Percentiles rank a stretch among this genome's conserved stretches.
Evolutionary conservation across 257 asterid genomes (phyloP).

Genomic region (Nicotiana otophora): DNA sequence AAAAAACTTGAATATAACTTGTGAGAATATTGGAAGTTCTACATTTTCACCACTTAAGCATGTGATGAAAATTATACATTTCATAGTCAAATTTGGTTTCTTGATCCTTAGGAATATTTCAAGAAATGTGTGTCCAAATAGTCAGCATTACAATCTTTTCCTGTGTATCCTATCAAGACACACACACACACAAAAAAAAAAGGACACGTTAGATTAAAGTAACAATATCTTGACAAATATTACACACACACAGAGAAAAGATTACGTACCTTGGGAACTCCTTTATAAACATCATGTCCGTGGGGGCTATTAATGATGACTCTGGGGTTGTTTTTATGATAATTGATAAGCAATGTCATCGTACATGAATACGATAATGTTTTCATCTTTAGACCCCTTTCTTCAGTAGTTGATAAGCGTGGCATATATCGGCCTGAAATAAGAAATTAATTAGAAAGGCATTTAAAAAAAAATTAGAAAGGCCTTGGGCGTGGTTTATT

Average conservation of each 20-base stretch:
- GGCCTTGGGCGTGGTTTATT: too few species aligned
- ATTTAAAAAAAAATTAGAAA: too few species aligned
- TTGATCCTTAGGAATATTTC: too few species aligned
- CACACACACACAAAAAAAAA: constrained; percentile 12
- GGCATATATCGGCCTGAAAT: constrained; percentile 79
- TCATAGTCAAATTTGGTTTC: too few species aligned
- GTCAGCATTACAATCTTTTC: constrained; percentile 52
- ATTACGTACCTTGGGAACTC: constrained; percentile 75
- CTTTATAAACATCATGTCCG: constrained; percentile 69
- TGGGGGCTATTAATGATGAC: constrained; percentile 75
- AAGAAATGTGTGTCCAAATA: too few species aligned
- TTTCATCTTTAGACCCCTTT: constrained; percentile 83
- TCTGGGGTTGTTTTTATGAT: constrained; percentile 67
- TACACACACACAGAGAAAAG: neutral
- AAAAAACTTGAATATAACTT: too few species aligned
- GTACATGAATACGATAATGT: too few species aligned
- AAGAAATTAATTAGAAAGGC: neutral
- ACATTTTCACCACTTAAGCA: too few species aligned
- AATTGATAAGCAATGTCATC: constrained; percentile 72
- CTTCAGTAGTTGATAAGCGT: constrained; percentile 79
- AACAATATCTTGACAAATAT: neutral
- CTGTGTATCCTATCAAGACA: constrained; percentile 76
- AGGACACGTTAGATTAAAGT: constrained; percentile 4
- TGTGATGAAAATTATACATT: too few species aligned
- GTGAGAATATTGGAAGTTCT: too few species aligned